Base-by-base conservation (phyloP, 2,329 filamentous ascomycete species). In the Pyrenochaeta sp. region DNA sequence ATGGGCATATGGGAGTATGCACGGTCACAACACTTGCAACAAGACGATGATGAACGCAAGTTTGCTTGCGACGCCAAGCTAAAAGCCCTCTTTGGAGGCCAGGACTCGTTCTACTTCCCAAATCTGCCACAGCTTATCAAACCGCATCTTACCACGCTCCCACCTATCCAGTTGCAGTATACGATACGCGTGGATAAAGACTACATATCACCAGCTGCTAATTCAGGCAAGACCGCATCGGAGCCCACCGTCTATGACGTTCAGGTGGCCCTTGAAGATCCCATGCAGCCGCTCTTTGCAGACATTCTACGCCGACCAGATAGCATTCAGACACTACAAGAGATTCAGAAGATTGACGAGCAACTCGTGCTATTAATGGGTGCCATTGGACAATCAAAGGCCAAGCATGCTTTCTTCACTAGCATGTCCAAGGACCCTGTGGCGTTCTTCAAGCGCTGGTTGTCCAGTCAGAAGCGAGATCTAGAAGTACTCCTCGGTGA, bases 1-100 rank as follows among this genome's bases (percentile, higher is more conserved):
- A 91, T 96, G 82, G 93, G 90, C 12, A 85, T 99, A 29, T 99
- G 93, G 92, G 93, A 97, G 72, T 99, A 99, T 69, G 90, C 97
- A 62, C 89, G 91, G 64, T 83, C 90, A 17, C 90, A 91, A 81
- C 88, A 89, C 15, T 81, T 99, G 41, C 92, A 96, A 74, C 94
- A 97, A 72, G 93, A 97, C 61, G 94, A 98, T 55, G 95, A 99
- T 73, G 95, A 95, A 80, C 86, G 95, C 57, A 90, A 90, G 56
- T 94, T 99, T 66, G 89, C 91, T 33, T 98, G 95, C 71, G 94
- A 99, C 71, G 89, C 93, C 37, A 83, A 88, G 41, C 76, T 99
- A 46, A 89, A 85, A 78, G 86, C 86, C 76, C 92, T 96, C 78
- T 87, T 96, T 73, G 82, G 84, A 67, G 68, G 68, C 51, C 82